Percentiles rank a stretch among this genome's conserved stretches.
phyloP scores from a whole-genome alignment of 2,329 filamentous ascomycete genomes.

The Cladophialophora chaetospira region DNA sequence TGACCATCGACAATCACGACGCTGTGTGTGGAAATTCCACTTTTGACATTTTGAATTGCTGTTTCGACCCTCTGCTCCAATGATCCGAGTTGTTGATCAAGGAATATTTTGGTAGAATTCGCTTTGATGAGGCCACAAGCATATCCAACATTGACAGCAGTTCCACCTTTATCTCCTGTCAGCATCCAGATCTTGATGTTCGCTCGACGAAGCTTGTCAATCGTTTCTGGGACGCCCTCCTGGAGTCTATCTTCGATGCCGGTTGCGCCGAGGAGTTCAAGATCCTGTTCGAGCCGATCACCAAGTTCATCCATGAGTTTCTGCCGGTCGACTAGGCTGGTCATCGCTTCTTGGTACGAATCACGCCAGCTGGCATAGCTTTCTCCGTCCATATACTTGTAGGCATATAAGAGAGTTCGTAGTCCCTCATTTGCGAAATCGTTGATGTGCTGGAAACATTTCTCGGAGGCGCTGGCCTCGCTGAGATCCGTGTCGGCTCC shows the following conservation, averaged over 20 bases:
- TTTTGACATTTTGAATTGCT: conserved; percentile 65
- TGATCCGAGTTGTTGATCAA: conserved; percentile 68
- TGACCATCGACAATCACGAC: conserved; percentile 86
- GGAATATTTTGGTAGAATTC: conserved; percentile 74
- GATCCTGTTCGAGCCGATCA: conserved; percentile 73
- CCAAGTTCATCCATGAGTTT: conserved; percentile 75
- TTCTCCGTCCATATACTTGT: conserved; percentile 70
- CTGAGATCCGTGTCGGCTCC: conserved; percentile 60
- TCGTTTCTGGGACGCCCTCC: conserved; percentile 84
- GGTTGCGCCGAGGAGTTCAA: conserved; percentile 79
- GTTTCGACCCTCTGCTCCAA: conserved; percentile 67
- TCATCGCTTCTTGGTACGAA: conserved; percentile 73
- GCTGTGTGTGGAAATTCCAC: conserved; percentile 67
- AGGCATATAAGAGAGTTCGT: conserved; percentile 77
- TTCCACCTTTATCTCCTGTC: conserved; percentile 90
- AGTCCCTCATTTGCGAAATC: conserved; percentile 88
- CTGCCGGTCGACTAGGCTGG: conserved; percentile 74
- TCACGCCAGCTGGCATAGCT: conserved; percentile 77
- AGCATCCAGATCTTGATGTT: conserved; percentile 98
- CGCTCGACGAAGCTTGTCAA: conserved; percentile 83
- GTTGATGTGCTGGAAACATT: conserved; percentile 84
- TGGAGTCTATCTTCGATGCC: conserved; percentile 93
- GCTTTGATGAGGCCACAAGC: conserved; percentile 78
- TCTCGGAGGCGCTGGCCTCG: conserved; percentile 68
- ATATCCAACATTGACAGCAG: conserved; percentile 88